Conservation (phyloP, 495 filamentous ascomycete genomes). For the Cercophora scortea region DNA sequence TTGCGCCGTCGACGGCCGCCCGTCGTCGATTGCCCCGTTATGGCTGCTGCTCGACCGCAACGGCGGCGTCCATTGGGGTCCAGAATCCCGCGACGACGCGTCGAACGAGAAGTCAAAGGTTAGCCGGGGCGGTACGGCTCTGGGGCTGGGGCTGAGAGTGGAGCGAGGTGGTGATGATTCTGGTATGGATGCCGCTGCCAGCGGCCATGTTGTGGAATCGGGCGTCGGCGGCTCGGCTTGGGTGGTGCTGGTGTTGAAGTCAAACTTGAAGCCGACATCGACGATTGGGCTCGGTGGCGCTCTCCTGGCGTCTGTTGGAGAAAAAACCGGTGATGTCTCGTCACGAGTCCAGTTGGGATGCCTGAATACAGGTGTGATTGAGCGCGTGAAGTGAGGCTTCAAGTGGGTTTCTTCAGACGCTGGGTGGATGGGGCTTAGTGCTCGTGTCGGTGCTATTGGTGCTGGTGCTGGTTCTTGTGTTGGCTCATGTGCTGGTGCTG, state of each 20-base stretch:
- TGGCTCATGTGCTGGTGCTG: background rate
- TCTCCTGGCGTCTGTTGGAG: background rate
- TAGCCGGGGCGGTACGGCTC: conserved; percentile 12
- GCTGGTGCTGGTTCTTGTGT: background rate
- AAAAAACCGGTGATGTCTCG: background rate
- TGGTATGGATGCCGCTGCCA: conserved; percentile 11
- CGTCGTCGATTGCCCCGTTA: conserved; percentile 2
- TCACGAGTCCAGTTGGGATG: conserved; percentile 6
- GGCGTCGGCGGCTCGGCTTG: conserved; percentile 12
- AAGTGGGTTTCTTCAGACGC: conserved; percentile 1
- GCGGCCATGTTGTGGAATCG: conserved; percentile 20
- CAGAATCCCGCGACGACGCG: conserved; percentile 19
- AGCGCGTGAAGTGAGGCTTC: conserved; percentile 1
- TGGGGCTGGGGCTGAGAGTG: background rate
- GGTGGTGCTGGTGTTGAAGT: conserved; percentile 17
- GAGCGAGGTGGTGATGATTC: conserved; percentile 5
- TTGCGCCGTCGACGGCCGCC: conserved; percentile 3
- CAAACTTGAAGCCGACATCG: conserved; percentile 22
- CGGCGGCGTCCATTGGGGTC: conserved; percentile 15
- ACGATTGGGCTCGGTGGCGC: conserved; percentile 5
- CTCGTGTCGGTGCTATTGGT: background rate
- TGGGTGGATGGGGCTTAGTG: too few species aligned
- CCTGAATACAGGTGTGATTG: conserved; percentile 15
- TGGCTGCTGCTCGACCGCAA: conserved; percentile 2
- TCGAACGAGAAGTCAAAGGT: conserved; percentile 22